Base-by-base conservation (phyloP, 768 basidiomycete species). In the Russula dissimulans region DNA sequence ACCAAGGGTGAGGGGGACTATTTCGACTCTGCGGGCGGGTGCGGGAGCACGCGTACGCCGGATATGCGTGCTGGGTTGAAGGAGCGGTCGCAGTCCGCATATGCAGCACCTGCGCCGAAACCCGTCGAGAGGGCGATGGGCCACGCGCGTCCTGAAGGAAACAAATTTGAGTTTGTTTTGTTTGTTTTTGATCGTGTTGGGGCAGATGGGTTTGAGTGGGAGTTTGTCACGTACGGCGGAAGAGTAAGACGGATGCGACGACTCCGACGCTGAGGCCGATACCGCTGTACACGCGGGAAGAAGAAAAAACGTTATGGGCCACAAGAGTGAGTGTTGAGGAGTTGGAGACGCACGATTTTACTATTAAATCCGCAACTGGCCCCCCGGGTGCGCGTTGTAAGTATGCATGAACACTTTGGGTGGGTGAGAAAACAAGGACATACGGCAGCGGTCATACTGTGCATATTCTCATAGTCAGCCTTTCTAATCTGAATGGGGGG, bases 1-100 rank as follows among this genome's bases (percentile, higher is more conserved):
- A 44, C 53, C 36, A 5, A 22, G 43, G 44, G 34, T 22, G 4
- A 10, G 15, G 26, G 11, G 7, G 22, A 17, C 43, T 58, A 63
- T 57, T 66, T 57, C 26, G 55, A 54, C 61, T 65, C 54, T 42
- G 57, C 44, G 22, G 56, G 55, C 14, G 49, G 79, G 26, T 67
- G 59, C 22, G 69, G 77, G 66, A 92, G 72, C 69, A 93, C 80
- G 63, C 88, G 82, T 47, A 86, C 88, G 61, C 92, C 92, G 18
- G 91, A 85, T 71, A 93, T 81, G 67, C 91, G 81, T 50, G 92
- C 87, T 18, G 91, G 88, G 75, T 93, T 93, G 83, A 95, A 95
- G 15, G 88, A 86, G 52, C 91, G 83, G 75, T 95, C 90, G 74
- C 92, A 94, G 79, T 95, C 92, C 34, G 89, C 85, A 70, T 91